Percentiles rank a stretch among this genome's conserved stretches.
These are phyloP conservation scores for Fraxinus xanthoxyloides DNA, from an alignment of 305 asterid species.

Conservation along the genomic window DNA sequence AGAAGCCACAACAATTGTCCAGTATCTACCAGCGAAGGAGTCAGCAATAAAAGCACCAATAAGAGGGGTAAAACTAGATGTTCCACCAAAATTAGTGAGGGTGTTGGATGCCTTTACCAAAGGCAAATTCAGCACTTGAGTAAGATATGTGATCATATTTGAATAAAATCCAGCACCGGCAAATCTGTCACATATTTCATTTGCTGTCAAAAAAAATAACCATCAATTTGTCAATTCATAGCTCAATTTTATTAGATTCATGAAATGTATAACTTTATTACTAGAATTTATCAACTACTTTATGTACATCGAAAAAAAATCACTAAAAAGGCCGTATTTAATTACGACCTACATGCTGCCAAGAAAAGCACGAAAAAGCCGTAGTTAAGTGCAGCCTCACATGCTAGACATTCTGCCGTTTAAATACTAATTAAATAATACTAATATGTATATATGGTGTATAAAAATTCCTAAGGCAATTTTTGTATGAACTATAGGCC, in stretches of 20 bases:
- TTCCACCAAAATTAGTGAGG: constrained; percentile 62
- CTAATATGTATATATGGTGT: neutral
- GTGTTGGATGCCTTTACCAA: constrained; percentile 74
- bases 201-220: constrained; percentile 41
- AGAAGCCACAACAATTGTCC: constrained; percentile 65
- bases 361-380: neutral
- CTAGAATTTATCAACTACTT: neutral
- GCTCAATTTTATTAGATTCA: neutral
- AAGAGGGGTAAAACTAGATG: constrained; percentile 68
- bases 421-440: neutral
- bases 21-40: constrained; percentile 67
- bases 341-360: neutral
- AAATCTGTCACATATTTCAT: constrained; percentile 70
- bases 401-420: neutral
- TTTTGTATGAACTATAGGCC: neutral
- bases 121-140: constrained; percentile 66
- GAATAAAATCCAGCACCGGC: constrained; percentile 69
- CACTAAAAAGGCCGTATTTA: neutral
- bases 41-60: constrained; percentile 75
- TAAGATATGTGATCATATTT: constrained; percentile 77
- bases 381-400: neutral
- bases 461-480: neutral
- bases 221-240: neutral
- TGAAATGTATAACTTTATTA: too few species aligned
- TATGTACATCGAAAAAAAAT: neutral